These are phyloP conservation scores for Amanita jacksonii DNA, from an alignment of 768 basidiomycete species.

Conservation along the genomic window DNA sequence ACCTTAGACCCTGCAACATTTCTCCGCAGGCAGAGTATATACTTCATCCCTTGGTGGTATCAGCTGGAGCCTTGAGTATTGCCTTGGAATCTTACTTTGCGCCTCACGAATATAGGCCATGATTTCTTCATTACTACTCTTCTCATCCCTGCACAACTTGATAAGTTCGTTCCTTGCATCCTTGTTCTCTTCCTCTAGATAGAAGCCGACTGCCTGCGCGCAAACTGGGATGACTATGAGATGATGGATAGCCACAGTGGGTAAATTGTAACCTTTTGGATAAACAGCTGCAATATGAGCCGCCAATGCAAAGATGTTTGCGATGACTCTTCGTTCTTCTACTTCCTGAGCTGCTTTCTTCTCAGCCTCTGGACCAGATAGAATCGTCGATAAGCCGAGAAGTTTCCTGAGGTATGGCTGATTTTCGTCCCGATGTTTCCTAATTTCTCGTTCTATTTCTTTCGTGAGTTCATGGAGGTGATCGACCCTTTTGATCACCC, in stretches of 20 bases:
- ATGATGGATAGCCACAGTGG: neutral
- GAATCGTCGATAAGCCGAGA: too few relatives aligned
- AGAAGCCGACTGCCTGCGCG: constrained; percentile 18
- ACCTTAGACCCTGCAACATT: neutral
- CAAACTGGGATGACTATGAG: constrained; percentile 11
- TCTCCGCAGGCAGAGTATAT: constrained; percentile 13
- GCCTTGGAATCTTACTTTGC: constrained; percentile 11
- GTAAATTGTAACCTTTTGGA: constrained; percentile 13
- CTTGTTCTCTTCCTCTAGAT: constrained; percentile 14
- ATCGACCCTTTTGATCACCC: neutral
- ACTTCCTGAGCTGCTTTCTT: constrained; percentile 1
- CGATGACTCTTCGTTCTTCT: constrained; percentile 12
- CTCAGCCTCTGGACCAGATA: too few relatives aligned
- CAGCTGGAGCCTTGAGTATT: neutral
- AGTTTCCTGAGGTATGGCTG: too few relatives aligned
- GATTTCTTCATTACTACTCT: constrained; percentile 11
- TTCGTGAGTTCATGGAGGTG: neutral
- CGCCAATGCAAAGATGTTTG: constrained; percentile 11
- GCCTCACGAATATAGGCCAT: constrained; percentile 20
- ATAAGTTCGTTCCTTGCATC: constrained; percentile 15
- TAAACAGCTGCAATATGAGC: constrained; percentile 16
- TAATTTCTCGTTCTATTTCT: too few relatives aligned
- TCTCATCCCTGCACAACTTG: constrained; percentile 9
- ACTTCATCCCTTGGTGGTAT: constrained; percentile 11
- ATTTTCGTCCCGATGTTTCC: too few relatives aligned